Evolutionary conservation across 2,329 filamentous ascomycete species (phyloP), one percentile per base, ranked within the genome.

Genomic region (Phoma herbarum): DNA sequence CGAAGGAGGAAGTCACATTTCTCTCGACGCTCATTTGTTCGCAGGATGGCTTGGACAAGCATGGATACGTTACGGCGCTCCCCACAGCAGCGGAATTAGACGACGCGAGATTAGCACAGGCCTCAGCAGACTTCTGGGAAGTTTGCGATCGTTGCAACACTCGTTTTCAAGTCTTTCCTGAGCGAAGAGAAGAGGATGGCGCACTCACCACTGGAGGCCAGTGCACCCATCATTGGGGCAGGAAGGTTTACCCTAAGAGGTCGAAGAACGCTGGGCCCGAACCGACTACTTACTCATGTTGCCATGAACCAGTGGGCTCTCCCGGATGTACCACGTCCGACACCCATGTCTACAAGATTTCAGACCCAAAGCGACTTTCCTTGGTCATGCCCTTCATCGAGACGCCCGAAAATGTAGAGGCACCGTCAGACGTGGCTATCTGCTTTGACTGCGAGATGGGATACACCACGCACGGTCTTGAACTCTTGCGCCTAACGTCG

Each of bases 381-480:
- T 81, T 88, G 0, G 80, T 94, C 3, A 83, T 96, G 68, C 93
- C 94, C 50, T 99, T 96, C 74, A 84, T 87, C 56, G 78, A 86
- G 61, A 98, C 95, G 0, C 93, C 93, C 0, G 78, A 82, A 12
- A 93, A 92, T 64, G 75, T 80, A 1, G 68, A 78, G 12, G 71
- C 67, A 1, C 62, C 69, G 3, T 62, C 64, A 31, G 47, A 71
- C 1, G 85, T 85, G 33, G 91, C 90, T 2, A 87, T 98, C 11
- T 90, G 88, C 63, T 94, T 99, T 69, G 95, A 99, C 75, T 98
- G 95, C 70, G 95, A 99, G 74, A 99, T 99, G 95, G 92, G 91
- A 4, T 98, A 96, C 73, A 99, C 96, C 0, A 91, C 91, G 0
- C 78, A 90, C 48, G 95, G 96, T 0, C 81, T 98, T 64, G 95